Conservation (phyloP, 2,329 filamentous ascomycete genomes). For the Trichophyton simii region DNA sequence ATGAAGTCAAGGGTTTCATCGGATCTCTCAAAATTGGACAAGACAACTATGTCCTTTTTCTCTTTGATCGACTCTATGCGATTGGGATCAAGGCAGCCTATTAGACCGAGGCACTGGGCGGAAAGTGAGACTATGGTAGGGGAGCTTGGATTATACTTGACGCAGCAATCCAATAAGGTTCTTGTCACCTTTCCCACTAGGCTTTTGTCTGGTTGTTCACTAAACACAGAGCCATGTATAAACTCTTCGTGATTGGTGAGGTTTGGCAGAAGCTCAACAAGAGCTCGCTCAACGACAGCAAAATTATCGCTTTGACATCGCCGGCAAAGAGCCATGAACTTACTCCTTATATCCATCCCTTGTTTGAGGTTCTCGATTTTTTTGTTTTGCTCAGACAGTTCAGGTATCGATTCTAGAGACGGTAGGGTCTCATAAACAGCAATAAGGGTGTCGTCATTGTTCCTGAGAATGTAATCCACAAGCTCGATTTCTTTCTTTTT, state of each 20-base stretch:
- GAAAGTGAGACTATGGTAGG: slow-evolving; percentile 58
- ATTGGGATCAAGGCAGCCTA: slow-evolving; percentile 87
- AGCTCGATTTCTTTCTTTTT: slow-evolving; percentile 48
- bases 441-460: slow-evolving; percentile 48
- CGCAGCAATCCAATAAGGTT: slow-evolving; percentile 70
- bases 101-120: slow-evolving; percentile 69
- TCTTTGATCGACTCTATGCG: slow-evolving; percentile 68
- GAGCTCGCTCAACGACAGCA: slow-evolving; percentile 68
- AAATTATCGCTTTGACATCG: slow-evolving; percentile 73
- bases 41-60: slow-evolving; percentile 69
- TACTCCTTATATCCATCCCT: slow-evolving; percentile 52
- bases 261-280: slow-evolving; percentile 64
- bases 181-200: slow-evolving; percentile 60
- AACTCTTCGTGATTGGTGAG: slow-evolving; percentile 62
- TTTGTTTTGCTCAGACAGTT: slow-evolving; percentile 54
- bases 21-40: slow-evolving; percentile 70
- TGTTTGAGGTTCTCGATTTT: slow-evolving; percentile 53
- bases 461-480: slow-evolving; percentile 52
- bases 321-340: slow-evolving; percentile 57
- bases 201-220: slow-evolving; percentile 63
- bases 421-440: slow-evolving; percentile 65
- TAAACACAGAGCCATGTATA: slow-evolving; percentile 65
- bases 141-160: slow-evolving; percentile 61
- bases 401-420: slow-evolving; percentile 57
- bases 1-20: slow-evolving; percentile 77